A percentile compares a stretch with the other conserved stretches of the same genome.
phyloP scores from a whole-genome alignment of 2,329 filamentous ascomycete genomes.

The Penicillium decumbens region DNA sequence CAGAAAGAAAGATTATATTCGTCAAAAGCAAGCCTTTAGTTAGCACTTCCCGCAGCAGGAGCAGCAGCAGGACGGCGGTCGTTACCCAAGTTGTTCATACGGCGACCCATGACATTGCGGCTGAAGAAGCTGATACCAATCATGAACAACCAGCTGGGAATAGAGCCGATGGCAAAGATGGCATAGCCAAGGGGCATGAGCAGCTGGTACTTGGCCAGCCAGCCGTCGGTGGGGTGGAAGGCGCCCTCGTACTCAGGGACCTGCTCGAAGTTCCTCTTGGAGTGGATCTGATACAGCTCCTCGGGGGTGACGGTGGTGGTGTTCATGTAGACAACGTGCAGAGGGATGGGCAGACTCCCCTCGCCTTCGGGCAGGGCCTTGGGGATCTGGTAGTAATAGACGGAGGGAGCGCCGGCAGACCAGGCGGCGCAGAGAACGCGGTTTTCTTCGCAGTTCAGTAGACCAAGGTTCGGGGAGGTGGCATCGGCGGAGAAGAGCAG shows the following conservation, averaged over 20 bases:
- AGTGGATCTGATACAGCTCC: conserved; percentile 54
- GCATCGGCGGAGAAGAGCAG: conserved; percentile 51
- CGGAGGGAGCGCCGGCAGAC: conserved; percentile 53
- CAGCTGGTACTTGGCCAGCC: conserved; percentile 51
- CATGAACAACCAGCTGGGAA: conserved; percentile 64
- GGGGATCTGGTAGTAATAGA: conserved; percentile 57
- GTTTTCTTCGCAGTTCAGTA: conserved; percentile 57
- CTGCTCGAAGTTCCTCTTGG: conserved; percentile 54
- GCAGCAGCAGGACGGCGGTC: conserved; percentile 10
- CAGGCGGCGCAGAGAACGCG: conserved; percentile 58
- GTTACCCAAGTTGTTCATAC: conserved; percentile 17
- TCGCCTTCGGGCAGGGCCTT: conserved; percentile 47
- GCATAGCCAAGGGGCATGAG: conserved; percentile 53
- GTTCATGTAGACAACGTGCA: conserved; percentile 55
- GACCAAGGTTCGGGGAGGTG: conserved; percentile 54
- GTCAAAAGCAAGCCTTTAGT: conserved; percentile 14
- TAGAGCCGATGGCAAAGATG: conserved; percentile 53
- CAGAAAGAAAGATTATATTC: conserved; percentile 12
- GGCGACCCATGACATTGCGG: conserved; percentile 53
- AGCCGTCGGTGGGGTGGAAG: conserved; percentile 59
- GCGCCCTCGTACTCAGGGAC: conserved; percentile 52
- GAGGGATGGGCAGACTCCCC: conserved; percentile 49
- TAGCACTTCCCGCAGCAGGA: conserved; percentile 22
- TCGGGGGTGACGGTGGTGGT: conserved; percentile 53
- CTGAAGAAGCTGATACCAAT: conserved; percentile 58